Evolutionary conservation across 805 yeast species (phyloP).

Genomic region (Candida ortonii): DNA sequence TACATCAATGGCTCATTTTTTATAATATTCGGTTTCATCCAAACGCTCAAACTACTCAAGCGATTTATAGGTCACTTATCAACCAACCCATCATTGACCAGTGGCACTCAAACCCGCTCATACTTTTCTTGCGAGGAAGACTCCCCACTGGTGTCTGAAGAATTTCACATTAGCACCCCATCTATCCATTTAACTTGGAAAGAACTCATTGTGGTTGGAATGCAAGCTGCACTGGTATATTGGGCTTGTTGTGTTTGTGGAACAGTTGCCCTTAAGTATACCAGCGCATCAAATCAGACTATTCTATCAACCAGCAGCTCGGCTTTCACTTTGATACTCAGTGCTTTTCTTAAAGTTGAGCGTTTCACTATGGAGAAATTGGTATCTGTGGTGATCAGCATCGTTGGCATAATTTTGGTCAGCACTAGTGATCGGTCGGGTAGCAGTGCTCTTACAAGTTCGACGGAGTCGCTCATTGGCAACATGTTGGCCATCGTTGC

Average conservation of each 20-base stretch:
- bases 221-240: slow-evolving; percentile 42
- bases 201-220: slow-evolving; percentile 38
- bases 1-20: slow-evolving; percentile 49
- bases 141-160: slow-evolving; percentile 2
- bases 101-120: too few relatives aligned
- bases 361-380: slow-evolving; percentile 40
- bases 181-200: slow-evolving; percentile 17
- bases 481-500: slow-evolving; percentile 43
- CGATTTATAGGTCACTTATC: neutral
- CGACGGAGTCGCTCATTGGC: slow-evolving; percentile 40
- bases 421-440: slow-evolving; percentile 32
- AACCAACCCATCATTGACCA: neutral
- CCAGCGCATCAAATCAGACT: slow-evolving; percentile 53
- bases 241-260: slow-evolving; percentile 39
- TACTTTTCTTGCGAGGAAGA: slow-evolving; percentile 12
- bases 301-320: slow-evolving; percentile 51
- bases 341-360: slow-evolving; percentile 41
- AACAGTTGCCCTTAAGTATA: slow-evolving; percentile 43
- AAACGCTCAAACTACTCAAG: neutral
- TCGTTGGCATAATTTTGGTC: slow-evolving; percentile 45
- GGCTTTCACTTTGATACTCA: slow-evolving; percentile 46
- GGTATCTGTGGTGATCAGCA: slow-evolving; percentile 42
- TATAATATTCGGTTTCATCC: slow-evolving; percentile 35
- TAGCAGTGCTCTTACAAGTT: slow-evolving; percentile 1
- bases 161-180: slow-evolving; percentile 22